Conservation (phyloP, 2,329 filamentous ascomycete genomes). For the Calonectria henricotiae region DNA sequence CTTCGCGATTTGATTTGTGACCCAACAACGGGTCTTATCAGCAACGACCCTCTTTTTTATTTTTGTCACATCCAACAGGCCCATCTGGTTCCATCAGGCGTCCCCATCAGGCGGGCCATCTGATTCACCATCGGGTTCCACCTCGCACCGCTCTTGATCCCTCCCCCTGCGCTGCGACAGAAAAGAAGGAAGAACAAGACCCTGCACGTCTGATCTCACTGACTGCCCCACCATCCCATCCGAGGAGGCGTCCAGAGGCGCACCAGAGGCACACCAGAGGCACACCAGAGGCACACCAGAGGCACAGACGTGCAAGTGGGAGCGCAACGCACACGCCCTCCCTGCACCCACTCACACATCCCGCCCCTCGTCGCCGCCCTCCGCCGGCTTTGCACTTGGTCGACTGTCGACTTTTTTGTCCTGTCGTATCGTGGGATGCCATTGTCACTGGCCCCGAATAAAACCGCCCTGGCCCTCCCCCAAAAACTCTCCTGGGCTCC, state of each 20-base stretch:
- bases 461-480: constrained; percentile 51
- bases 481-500: constrained; percentile 17
- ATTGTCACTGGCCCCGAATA: constrained; percentile 48
- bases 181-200: constrained; percentile 2
- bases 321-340: constrained; percentile 19
- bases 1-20: constrained; percentile 29
- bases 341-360: constrained; percentile 31
- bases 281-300: constrained; percentile 25
- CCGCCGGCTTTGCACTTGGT: constrained; percentile 30
- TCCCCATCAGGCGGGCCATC: constrained; percentile 36
- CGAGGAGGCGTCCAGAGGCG: constrained; percentile 17
- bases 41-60: constrained; percentile 51
- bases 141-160: constrained; percentile 49
- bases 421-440: constrained; percentile 39
- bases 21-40: constrained; percentile 51
- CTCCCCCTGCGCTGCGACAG: constrained; percentile 23
- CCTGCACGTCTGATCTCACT: constrained; percentile 36
- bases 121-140: constrained; percentile 48
- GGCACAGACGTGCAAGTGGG: constrained; percentile 12
- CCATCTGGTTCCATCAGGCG: constrained; percentile 29
- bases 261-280: constrained; percentile 21
- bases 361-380: constrained; percentile 33
- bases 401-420: constrained; percentile 27
- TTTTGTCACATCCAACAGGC: constrained; percentile 45
- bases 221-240: constrained; percentile 39